Conservation (phyloP, 2,329 filamentous ascomycete species). For the Acrocalymma vagum region DNA sequence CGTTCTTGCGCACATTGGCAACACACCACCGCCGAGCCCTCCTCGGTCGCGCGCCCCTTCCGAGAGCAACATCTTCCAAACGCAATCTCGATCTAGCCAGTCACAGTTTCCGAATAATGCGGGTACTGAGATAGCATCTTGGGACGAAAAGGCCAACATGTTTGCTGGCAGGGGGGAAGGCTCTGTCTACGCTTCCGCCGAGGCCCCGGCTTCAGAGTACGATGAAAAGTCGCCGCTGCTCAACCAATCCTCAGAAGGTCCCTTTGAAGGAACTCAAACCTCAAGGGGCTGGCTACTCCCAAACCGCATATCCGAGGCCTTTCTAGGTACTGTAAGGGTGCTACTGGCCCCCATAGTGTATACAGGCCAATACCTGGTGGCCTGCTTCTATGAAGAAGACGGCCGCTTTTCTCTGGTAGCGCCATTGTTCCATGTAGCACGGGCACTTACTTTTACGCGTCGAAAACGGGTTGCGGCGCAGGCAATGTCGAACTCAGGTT, state of each 20-base stretch:
- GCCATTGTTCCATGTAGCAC: slow-evolving; percentile 71
- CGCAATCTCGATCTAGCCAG: slow-evolving; percentile 32
- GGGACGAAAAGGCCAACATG: slow-evolving; percentile 43
- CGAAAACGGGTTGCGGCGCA: slow-evolving; percentile 41
- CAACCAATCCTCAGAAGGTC: slow-evolving; percentile 34
- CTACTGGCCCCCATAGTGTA: slow-evolving; percentile 80
- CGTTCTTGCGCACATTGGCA: slow-evolving; percentile 81
- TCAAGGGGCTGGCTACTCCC: slow-evolving; percentile 64
- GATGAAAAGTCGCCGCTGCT: slow-evolving; percentile 78
- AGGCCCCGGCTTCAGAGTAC: slow-evolving; percentile 44
- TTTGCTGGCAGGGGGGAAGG: slow-evolving; percentile 25
- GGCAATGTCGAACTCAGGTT: slow-evolving; percentile 31
- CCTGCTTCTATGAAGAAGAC: slow-evolving; percentile 82
- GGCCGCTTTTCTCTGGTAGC: slow-evolving; percentile 81
- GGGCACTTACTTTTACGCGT: slow-evolving; percentile 54
- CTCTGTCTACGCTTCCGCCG: slow-evolving; percentile 30
- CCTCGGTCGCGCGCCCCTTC: slow-evolving; percentile 64
- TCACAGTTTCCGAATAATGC: slow-evolving; percentile 42
- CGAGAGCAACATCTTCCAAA: slow-evolving; percentile 54
- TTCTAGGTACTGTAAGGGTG: slow-evolving; percentile 80
- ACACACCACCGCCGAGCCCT: slow-evolving; percentile 60
- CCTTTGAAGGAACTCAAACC: slow-evolving; percentile 42
- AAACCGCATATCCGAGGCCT: slow-evolving; percentile 72
- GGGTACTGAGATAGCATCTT: slow-evolving; percentile 34
- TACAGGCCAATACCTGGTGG: slow-evolving; percentile 82